Evolutionary conservation across 345 rosid genomes (phyloP).

Genomic region (Salix suchowensis): DNA sequence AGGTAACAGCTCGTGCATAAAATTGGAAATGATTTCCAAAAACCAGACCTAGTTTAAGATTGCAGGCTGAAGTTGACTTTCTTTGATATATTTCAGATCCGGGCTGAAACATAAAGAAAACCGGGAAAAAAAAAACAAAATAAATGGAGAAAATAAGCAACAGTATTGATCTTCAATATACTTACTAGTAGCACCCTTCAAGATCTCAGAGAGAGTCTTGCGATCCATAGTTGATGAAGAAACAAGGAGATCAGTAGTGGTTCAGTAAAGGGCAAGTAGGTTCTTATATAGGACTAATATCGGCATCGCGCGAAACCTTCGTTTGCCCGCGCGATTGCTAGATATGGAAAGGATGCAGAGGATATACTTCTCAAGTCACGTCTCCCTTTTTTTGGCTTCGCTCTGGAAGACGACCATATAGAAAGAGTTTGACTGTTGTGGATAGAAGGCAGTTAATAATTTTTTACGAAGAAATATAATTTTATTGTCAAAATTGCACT

Average conservation of each 20-base stretch:
- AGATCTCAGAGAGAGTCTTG: not conserved
- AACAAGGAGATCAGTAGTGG: not conserved
- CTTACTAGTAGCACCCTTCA: not conserved
- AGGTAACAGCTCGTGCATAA: not conserved
- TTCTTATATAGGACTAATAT: accelerated
- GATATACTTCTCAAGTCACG: not conserved
- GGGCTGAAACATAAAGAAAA: not conserved
- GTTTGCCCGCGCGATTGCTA: not conserved
- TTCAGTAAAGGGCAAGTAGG: too few relatives aligned
- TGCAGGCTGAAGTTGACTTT: not conserved
- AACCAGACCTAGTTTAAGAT: not conserved
- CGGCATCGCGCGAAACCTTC: not conserved
- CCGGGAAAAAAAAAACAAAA: too few relatives aligned
- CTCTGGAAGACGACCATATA: too few relatives aligned
- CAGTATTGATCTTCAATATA: not conserved
- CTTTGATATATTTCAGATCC: not conserved
- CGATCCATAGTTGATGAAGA: not conserved
- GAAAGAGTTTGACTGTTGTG: too few relatives aligned
- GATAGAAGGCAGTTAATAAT: too few relatives aligned
- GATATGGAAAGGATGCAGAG: not conserved
- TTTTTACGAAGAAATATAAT: too few relatives aligned
- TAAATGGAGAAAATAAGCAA: not conserved
- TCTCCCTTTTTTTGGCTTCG: too few relatives aligned
- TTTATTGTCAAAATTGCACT: too few relatives aligned
- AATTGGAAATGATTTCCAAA: not conserved